phyloP scores from a whole-genome alignment of 1,284 basidiomycete genomes.

The Amylostereum areolatum region DNA sequence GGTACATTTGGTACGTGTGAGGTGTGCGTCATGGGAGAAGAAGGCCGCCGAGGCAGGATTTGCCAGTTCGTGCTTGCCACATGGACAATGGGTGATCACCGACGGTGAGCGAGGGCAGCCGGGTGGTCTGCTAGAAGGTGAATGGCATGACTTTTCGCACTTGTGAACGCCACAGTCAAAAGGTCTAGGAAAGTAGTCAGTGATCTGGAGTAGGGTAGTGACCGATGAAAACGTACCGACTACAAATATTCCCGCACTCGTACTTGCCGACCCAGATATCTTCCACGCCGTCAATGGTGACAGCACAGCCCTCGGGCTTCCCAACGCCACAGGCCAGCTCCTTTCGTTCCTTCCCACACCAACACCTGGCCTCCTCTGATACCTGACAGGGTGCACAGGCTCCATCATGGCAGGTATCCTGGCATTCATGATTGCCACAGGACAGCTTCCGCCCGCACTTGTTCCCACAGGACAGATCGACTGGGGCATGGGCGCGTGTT shows the following conservation, averaged over 20 bases:
- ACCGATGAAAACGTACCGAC: conserved; percentile 33
- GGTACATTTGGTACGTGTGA: conserved; percentile 55
- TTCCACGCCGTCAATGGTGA: conserved; percentile 26
- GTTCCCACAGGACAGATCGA: conserved; percentile 60
- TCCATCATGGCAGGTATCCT: conserved; percentile 66
- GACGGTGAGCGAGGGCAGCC: conserved; percentile 72
- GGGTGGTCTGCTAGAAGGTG: conserved; percentile 52
- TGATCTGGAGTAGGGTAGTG: conserved; percentile 1
- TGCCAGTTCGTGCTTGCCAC: conserved; percentile 61
- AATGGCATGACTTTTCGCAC: conserved; percentile 69
- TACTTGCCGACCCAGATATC: conserved; percentile 66
- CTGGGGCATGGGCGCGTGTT: conserved; percentile 21
- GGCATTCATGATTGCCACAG: conserved; percentile 69
- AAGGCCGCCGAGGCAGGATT: conserved; percentile 21
- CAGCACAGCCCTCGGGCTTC: conserved; percentile 23
- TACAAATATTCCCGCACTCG: conserved; percentile 59
- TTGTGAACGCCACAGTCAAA: conserved; percentile 75
- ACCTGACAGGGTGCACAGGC: conserved; percentile 60
- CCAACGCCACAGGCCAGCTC: conserved; percentile 62
- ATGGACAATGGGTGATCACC: conserved; percentile 71
- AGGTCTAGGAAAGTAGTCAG: conserved; percentile 30
- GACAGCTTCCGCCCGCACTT: conserved; percentile 50
- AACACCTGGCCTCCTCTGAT: conserved; percentile 57
- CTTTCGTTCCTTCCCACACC: conserved; percentile 68
- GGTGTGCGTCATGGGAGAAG: conserved; percentile 27